Percentiles rank a stretch among this genome's conserved stretches.
These are phyloP conservation scores for Coemansia sp. DNA, from an alignment of 192 early-diverging fungal species.

Conservation along the genomic window DNA sequence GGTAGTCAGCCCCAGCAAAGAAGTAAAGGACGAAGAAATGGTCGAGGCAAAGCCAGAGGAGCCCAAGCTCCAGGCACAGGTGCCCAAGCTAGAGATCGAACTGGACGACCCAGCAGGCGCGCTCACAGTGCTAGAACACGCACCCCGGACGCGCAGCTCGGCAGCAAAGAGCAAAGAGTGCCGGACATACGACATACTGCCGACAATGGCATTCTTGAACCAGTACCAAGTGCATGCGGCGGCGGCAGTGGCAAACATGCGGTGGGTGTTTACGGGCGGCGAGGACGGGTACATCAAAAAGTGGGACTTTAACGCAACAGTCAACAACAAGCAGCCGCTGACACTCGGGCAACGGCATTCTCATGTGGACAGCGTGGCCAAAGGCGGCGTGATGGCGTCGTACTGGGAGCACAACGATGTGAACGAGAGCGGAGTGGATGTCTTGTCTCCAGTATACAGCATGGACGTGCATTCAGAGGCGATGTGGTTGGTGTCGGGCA, in stretches of 20 bases:
- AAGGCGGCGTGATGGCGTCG: conserved; percentile 50
- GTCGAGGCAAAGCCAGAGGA: not conserved
- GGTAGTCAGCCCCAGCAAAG: conserved; percentile 5
- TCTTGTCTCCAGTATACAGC: conserved; percentile 90
- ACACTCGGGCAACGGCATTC: conserved; percentile 86
- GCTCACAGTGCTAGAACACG: conserved; percentile 21
- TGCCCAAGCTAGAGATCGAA: conserved; percentile 32
- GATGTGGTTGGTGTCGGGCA: conserved; percentile 77
- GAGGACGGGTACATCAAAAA: conserved; percentile 96
- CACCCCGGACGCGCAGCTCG: conserved; percentile 8
- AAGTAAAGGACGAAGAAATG: not conserved
- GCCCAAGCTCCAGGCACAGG: conserved; percentile 1
- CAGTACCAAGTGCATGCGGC: conserved; percentile 66
- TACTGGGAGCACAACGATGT: conserved; percentile 54
- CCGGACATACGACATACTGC: conserved; percentile 29
- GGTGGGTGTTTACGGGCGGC: conserved; percentile 80
- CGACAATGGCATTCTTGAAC: conserved; percentile 41
- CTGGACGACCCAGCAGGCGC: conserved; percentile 44
- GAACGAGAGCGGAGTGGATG: conserved; percentile 34
- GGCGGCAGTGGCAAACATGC: conserved; percentile 67
- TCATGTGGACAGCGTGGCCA: conserved; percentile 81
- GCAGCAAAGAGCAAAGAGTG: not conserved
- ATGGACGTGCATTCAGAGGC: conserved; percentile 92
- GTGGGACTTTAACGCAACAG: conserved; percentile 86
- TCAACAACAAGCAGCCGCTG: conserved; percentile 76